Evolutionary conservation across 2,329 filamentous ascomycete genomes (phyloP).

Genomic region (Nothophoma quercina): DNA sequence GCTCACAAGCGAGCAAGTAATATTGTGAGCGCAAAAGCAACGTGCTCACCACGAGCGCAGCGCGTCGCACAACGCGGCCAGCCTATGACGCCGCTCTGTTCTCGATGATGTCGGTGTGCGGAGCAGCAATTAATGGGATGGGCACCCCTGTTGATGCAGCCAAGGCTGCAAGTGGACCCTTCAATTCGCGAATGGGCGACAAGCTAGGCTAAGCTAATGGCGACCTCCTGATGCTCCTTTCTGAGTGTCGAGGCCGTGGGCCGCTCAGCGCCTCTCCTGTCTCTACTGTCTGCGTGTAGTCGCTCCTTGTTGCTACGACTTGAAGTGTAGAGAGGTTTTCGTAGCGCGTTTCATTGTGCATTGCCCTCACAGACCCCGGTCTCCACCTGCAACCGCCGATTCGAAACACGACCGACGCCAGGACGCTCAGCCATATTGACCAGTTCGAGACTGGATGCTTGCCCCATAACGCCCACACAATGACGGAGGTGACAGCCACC

Average conservation of each 20-base stretch:
- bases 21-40: neutral
- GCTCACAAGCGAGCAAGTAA: slow-evolving; percentile 3
- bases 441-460: slow-evolving; percentile 18
- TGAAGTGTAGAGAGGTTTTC: slow-evolving; percentile 6
- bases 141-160: slow-evolving; percentile 16
- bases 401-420: slow-evolving; percentile 17
- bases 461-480: slow-evolving; percentile 20
- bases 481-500: slow-evolving; percentile 24
- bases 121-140: slow-evolving; percentile 19
- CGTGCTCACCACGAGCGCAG: slow-evolving; percentile 16
- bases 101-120: slow-evolving; percentile 20
- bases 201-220: slow-evolving; percentile 20
- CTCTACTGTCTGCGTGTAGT: slow-evolving; percentile 8
- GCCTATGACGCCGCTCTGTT: slow-evolving; percentile 7
- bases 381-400: slow-evolving; percentile 11
- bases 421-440: slow-evolving; percentile 5
- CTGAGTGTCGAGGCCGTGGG: slow-evolving; percentile 15
- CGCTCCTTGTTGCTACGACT: slow-evolving; percentile 8
- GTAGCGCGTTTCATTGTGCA: slow-evolving; percentile 20
- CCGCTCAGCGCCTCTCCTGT: slow-evolving; percentile 17
- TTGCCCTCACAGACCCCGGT: slow-evolving; percentile 14
- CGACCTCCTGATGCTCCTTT: slow-evolving; percentile 24
- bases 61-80: slow-evolving; percentile 12
- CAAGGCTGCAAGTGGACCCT: slow-evolving; percentile 20
- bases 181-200: slow-evolving; percentile 20